A percentile compares a stretch with the other conserved stretches of the same genome.
These are phyloP conservation scores for Komagataella pseudopastoris DNA, from an alignment of 805 yeast genomes.

Conservation along the genomic window DNA sequence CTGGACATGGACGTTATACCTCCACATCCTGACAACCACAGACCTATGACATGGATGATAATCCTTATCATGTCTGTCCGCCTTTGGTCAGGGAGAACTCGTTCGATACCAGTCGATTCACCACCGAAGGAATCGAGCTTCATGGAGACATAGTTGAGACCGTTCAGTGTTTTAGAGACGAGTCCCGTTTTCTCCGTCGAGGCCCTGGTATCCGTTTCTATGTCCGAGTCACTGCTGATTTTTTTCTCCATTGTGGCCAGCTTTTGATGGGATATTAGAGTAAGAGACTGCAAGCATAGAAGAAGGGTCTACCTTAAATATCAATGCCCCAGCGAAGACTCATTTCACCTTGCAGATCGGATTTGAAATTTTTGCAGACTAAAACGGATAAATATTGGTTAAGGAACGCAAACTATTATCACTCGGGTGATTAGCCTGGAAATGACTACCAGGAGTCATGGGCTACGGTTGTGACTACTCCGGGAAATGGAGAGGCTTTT, in stretches of 20 bases:
- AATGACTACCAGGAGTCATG: neutral
- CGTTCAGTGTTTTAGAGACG: neutral
- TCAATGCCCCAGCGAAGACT: neutral
- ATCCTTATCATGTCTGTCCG: conserved; percentile 6
- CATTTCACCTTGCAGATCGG: neutral
- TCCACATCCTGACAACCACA: conserved; percentile 81
- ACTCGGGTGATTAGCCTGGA: neutral
- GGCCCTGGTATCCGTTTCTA: neutral
- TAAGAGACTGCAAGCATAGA: neutral
- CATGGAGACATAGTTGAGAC: conserved; percentile 10
- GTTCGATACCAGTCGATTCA: conserved; percentile 69
- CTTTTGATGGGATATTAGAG: neutral
- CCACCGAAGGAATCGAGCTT: conserved; percentile 44
- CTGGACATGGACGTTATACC: conserved; percentile 86
- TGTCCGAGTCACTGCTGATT: neutral
- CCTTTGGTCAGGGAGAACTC: conserved; percentile 51
- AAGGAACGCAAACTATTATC: neutral
- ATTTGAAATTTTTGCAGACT: neutral
- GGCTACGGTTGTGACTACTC: too few relatives aligned
- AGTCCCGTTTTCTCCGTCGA: neutral
- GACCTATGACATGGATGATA: conserved; percentile 39
- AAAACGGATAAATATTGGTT: neutral
- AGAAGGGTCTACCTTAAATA: neutral
- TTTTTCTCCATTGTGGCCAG: neutral
- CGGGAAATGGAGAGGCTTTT: neutral